Evolutionary conservation across 140 eudicot species (phyloP).

Genomic region (Stevia rebaudiana): DNA sequence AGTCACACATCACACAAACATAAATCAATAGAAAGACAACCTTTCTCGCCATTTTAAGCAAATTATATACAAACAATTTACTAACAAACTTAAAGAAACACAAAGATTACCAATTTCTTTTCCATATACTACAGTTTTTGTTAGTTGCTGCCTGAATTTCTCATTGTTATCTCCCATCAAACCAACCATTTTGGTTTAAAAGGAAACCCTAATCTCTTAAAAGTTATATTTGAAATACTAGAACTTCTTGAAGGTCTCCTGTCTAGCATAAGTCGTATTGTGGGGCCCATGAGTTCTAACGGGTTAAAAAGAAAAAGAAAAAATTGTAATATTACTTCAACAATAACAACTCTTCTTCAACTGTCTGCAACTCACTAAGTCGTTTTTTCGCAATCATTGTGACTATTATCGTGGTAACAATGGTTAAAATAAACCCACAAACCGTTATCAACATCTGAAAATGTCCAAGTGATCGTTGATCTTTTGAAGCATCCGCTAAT

Average conservation of each 20-base stretch:
- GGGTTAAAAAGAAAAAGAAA: no score
- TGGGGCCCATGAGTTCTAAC: no score
- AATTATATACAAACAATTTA: constrained; percentile 9
- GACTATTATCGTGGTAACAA: constrained; percentile 51
- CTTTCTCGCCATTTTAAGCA: background rate
- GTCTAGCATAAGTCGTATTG: background rate
- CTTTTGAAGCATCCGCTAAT: constrained; percentile 70
- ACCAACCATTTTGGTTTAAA: background rate
- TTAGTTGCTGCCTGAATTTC: background rate
- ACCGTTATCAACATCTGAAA: constrained; percentile 60
- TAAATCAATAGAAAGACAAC: background rate
- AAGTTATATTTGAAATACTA: background rate
- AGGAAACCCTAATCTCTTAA: background rate
- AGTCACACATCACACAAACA: background rate
- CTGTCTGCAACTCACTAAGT: constrained; percentile 57
- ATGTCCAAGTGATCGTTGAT: constrained; percentile 45
- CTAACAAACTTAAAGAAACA: background rate
- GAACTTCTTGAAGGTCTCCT: background rate
- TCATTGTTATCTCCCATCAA: background rate
- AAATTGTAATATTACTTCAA: background rate
- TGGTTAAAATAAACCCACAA: constrained; percentile 53
- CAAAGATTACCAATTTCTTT: background rate
- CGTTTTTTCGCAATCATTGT: constrained; percentile 65
- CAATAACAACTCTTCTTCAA: constrained; percentile 52
- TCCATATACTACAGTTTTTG: constrained; percentile 6